phyloP scores from a whole-genome alignment of 2,329 filamentous ascomycete genomes.

The Ascochyta pisi region DNA sequence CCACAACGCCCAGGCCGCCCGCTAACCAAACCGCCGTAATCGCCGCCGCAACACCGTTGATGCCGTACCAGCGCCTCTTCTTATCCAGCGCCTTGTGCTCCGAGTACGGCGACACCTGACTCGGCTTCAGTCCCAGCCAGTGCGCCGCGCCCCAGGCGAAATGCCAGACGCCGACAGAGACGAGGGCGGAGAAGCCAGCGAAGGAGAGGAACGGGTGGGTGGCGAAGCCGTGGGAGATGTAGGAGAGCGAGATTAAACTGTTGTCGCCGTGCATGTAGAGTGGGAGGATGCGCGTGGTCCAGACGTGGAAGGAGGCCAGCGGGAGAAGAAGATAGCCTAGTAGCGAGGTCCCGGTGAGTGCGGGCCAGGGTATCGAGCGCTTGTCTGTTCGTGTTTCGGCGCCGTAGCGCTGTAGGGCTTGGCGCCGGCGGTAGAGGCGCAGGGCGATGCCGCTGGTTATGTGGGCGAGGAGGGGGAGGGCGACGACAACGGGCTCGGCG shows the following conservation, averaged over 20 bases:
- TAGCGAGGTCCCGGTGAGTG: constrained; percentile 70
- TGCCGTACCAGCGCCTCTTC: constrained; percentile 71
- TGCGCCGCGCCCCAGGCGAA: constrained; percentile 85
- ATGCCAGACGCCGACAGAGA: constrained; percentile 74
- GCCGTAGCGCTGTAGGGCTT: constrained; percentile 78
- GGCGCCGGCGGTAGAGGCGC: constrained; percentile 74
- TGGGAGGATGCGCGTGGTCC: constrained; percentile 78
- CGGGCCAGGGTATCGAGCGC: constrained; percentile 68
- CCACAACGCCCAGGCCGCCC: constrained; percentile 80
- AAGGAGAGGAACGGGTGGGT: constrained; percentile 72
- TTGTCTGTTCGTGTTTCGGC: constrained; percentile 66
- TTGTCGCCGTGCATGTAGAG: constrained; percentile 80
- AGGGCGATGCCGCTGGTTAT: constrained; percentile 78
- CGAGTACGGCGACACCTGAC: constrained; percentile 58
- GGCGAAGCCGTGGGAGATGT: constrained; percentile 84
- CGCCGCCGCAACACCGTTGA: constrained; percentile 69
- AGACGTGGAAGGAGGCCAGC: constrained; percentile 73
- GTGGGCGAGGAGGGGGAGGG: constrained; percentile 76
- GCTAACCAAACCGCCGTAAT: constrained; percentile 77
- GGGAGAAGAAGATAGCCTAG: constrained; percentile 75
- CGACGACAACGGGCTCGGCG: constrained; percentile 80
- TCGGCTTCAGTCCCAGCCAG: constrained; percentile 74
- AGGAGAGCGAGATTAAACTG: constrained; percentile 83
- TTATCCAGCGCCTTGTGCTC: constrained; percentile 59
- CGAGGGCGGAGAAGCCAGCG: constrained; percentile 71